A percentile compares a stretch with the other conserved stretches of the same genome.
Evolutionary conservation across 768 basidiomycete genomes (phyloP).

Genomic region (Amanita pseudoporphyria): DNA sequence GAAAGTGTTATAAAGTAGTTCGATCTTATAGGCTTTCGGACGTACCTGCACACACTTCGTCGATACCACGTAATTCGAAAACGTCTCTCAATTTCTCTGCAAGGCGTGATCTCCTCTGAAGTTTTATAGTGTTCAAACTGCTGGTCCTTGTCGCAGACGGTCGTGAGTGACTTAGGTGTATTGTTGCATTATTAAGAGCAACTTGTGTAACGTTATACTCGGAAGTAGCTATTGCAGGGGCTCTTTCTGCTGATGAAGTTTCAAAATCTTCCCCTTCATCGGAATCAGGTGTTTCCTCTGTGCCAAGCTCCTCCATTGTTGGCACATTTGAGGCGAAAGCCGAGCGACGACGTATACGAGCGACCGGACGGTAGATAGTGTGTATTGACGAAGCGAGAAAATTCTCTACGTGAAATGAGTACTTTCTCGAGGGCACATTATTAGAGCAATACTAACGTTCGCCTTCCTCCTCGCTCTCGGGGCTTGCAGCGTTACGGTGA

Average conservation of each 20-base stretch:
- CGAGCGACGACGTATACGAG: slow-evolving; percentile 43
- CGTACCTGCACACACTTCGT: slow-evolving; percentile 79
- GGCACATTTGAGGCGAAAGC: slow-evolving; percentile 13
- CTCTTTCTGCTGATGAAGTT: slow-evolving; percentile 30
- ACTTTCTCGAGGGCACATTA: slow-evolving; percentile 1
- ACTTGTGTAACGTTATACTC: slow-evolving; percentile 6
- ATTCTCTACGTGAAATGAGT: slow-evolving; percentile 20
- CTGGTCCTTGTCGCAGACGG: slow-evolving; percentile 32
- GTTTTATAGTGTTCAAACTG: slow-evolving; percentile 65
- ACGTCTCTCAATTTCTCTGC: slow-evolving; percentile 87
- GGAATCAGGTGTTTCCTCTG: slow-evolving; percentile 29
- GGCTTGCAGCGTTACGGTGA: slow-evolving; percentile 34
- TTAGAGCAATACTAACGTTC: slow-evolving; percentile 21
- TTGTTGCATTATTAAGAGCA: background rate
- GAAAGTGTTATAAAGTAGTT: slow-evolving; percentile 4
- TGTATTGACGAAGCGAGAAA: slow-evolving; percentile 80
- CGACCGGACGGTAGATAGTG: slow-evolving; percentile 75
- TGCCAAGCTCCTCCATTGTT: slow-evolving; percentile 24
- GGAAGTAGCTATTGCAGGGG: slow-evolving; percentile 4
- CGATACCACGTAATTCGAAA: slow-evolving; percentile 71
- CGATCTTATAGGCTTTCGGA: slow-evolving; percentile 7
- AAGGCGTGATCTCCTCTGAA: slow-evolving; percentile 58
- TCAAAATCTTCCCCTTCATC: slow-evolving; percentile 52
- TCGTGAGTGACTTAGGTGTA: background rate
- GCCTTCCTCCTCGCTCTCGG: slow-evolving; percentile 68